Evolutionary conservation across 352 stramenopile species (phyloP), one percentile per base, ranked within the genome.

Genomic region (Pythium monospermum): DNA sequence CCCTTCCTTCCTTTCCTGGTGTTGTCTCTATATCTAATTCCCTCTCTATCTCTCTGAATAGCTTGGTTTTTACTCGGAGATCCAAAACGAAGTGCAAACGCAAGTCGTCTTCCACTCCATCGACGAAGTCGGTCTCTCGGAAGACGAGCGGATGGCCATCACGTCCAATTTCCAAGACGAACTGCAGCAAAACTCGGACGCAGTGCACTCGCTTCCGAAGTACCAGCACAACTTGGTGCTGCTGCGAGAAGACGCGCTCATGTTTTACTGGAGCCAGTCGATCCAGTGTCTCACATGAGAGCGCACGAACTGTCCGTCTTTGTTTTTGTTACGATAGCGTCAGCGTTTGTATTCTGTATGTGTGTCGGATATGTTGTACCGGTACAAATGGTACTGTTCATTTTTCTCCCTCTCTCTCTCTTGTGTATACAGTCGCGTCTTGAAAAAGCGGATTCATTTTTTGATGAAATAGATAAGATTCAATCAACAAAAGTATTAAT

Each of bases 201-300:
- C 77, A 18, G 75, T 93, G 44, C 81, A 91, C 63, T 87, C 76
- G 38, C 59, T 93, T 51, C 73, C 79, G 27, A 90, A 90, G 70
- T 88, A 90, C 53, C 73, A 91, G 54, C 73, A 90, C 70, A 90
- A 88, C 52, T 64, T 93, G 53, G 73, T 89, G 38, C 79, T 89
- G 68, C 58, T 93, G 42, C 82, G 81, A 15, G 82, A 93, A 50
- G 77, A 93, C 53, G 82, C 82, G 19, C 66, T 93, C 49, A 91
- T 93, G 82, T 90, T 82, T 49, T 91, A 88, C 54, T 93, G 82
- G 82, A 93, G 79, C 61, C 79, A 90, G 67, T 90, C 76, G 40
- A 63, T 90, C 28, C 38, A 50, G 40, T 53, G 44, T 45, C 53
- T 61, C 21, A 61, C 53, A 16, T 61, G n/a, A 23, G 37, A 27